Evolutionary conservation across 306 rosid genomes (phyloP).

Genomic region (Trifolium subterraneum): DNA sequence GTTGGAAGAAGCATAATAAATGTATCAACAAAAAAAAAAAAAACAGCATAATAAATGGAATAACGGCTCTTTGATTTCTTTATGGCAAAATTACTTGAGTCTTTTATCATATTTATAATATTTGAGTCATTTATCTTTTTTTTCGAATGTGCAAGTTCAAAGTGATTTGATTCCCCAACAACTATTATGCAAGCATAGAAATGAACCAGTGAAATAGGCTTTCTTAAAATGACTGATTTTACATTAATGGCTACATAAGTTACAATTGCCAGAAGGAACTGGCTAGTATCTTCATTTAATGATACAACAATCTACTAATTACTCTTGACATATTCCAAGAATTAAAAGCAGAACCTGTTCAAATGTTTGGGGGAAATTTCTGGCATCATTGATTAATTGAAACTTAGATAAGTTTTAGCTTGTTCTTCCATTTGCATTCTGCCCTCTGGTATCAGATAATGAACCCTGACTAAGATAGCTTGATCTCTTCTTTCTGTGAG

Average conservation of each 20-base stretch:
- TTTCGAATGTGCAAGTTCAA: too few species aligned
- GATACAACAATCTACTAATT: constrained; percentile 32
- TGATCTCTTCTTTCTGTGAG: constrained; percentile 85
- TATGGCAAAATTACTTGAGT: too few species aligned
- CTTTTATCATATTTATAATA: too few species aligned
- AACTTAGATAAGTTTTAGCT: constrained; percentile 60
- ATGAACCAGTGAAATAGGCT: constrained; percentile 19
- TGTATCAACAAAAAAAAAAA: too few species aligned
- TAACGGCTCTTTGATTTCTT: too few species aligned
- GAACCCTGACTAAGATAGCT: constrained; percentile 64
- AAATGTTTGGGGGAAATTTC: constrained; percentile 14
- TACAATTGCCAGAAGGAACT: constrained; percentile 45
- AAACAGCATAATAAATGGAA: too few species aligned
- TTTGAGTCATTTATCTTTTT: too few species aligned
- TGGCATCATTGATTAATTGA: constrained; percentile 36
- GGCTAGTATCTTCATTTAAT: constrained; percentile 39
- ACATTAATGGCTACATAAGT: constrained; percentile 40
- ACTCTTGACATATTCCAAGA: constrained; percentile 13
- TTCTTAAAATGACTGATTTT: constrained; percentile 33
- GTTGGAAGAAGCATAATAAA: too few species aligned
- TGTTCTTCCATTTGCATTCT: constrained; percentile 70
- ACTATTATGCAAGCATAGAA: not conserved
- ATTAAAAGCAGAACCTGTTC: constrained; percentile 37
- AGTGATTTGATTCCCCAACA: too few species aligned
- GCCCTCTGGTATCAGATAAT: constrained; percentile 70